A percentile compares a stretch with the other conserved stretches of the same genome.
phyloP scores from a whole-genome alignment of 139 green algal species.

The Tetradesmus obliquus region DNA sequence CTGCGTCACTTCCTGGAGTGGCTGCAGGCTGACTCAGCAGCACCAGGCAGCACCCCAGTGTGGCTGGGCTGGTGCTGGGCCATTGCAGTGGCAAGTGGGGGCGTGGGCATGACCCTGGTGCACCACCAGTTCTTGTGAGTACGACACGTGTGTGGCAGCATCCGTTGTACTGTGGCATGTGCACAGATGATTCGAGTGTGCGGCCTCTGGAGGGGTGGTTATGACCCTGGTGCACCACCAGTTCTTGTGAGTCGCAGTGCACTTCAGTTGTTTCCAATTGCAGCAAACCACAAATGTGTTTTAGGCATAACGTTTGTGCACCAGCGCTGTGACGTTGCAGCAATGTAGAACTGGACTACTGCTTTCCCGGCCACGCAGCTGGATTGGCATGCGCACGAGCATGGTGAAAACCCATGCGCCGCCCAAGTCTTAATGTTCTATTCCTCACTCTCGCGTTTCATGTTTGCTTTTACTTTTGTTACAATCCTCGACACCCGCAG shows the following conservation, averaged over 20 bases:
- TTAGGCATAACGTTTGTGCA: too few relatives aligned
- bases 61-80: slow-evolving; percentile 83
- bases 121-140: slow-evolving; percentile 86
- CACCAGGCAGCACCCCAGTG: slow-evolving; percentile 31
- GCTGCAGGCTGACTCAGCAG: slow-evolving; percentile 58
- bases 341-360: too few relatives aligned
- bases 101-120: slow-evolving; percentile 67
- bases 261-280: too few relatives aligned
- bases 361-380: slow-evolving; percentile 26
- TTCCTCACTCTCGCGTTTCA: too few relatives aligned
- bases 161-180: too few relatives aligned
- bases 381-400: slow-evolving; percentile 77
- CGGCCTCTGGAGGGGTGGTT: neutral
- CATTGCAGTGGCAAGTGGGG: slow-evolving; percentile 58
- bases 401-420: slow-evolving; percentile 33
- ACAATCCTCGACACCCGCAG: neutral
- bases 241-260: slow-evolving; percentile 59
- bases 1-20: slow-evolving; percentile 80
- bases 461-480: too few relatives aligned
- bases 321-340: too few relatives aligned
- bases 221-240: slow-evolving; percentile 81
- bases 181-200: too few relatives aligned
- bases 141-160: too few relatives aligned
- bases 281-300: too few relatives aligned
- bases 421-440: too few relatives aligned